phyloP scores from a whole-genome alignment of 371 early-diverging fungal species.

The Mucor indicus region DNA sequence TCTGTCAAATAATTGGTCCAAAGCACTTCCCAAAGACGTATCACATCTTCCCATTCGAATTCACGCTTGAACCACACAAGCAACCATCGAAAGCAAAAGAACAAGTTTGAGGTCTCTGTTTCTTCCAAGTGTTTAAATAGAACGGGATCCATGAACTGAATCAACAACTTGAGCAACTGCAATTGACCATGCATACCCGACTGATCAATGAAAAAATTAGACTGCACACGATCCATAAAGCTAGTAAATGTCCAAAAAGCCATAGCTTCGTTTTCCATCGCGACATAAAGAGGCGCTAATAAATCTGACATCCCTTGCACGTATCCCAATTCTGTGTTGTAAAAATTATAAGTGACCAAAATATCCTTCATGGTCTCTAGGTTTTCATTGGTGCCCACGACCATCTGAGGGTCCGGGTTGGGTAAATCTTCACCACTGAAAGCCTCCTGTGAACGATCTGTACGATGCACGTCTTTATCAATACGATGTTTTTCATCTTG shows the following conservation, averaged over 20 bases:
- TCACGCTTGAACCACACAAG: slow-evolving; percentile 94
- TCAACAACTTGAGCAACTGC: slow-evolving; percentile 65
- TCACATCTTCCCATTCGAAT: slow-evolving; percentile 81
- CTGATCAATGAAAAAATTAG: slow-evolving; percentile 82
- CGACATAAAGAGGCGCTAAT: slow-evolving; percentile 82
- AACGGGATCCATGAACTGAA: slow-evolving; percentile 80
- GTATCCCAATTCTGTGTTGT: slow-evolving; percentile 72
- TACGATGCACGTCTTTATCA: slow-evolving; percentile 93
- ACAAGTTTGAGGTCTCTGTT: slow-evolving; percentile 81
- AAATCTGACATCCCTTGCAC: slow-evolving; percentile 98
- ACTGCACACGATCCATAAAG: slow-evolving; percentile 87
- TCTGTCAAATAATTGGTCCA: slow-evolving; percentile 84
- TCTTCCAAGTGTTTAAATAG: slow-evolving; percentile 75
- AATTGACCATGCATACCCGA: slow-evolving; percentile 89
- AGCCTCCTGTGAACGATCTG: slow-evolving; percentile 80
- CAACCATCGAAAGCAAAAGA: slow-evolving; percentile 96
- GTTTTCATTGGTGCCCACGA: slow-evolving; percentile 63
- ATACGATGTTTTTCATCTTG: slow-evolving; percentile 84
- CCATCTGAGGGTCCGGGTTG: slow-evolving; percentile 56
- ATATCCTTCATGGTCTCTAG: slow-evolving; percentile 86
- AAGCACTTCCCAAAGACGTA: slow-evolving; percentile 84
- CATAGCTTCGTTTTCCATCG: slow-evolving; percentile 85
- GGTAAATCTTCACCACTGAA: slow-evolving; percentile 70
- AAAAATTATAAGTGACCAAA: slow-evolving; percentile 83
- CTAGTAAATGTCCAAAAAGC: slow-evolving; percentile 89